Conservation (phyloP, 805 yeast species). For the Barnettozyma sp. region DNA sequence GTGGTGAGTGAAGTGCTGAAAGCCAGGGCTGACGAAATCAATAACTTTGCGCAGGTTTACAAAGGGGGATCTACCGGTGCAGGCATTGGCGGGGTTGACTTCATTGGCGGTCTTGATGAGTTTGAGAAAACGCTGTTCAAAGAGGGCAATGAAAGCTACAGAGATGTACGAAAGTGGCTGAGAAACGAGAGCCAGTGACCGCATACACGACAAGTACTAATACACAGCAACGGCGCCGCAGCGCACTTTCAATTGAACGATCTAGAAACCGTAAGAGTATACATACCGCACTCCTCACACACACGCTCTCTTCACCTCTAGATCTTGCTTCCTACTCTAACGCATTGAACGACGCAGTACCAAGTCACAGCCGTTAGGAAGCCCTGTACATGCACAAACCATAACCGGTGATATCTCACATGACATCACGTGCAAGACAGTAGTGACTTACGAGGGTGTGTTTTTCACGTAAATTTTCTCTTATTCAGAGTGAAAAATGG, state of each 20-base stretch:
- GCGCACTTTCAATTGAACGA: too few species aligned
- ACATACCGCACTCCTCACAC: too few species aligned
- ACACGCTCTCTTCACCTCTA: too few species aligned
- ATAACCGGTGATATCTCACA: background rate
- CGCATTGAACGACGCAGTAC: too few species aligned
- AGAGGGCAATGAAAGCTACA: slow-evolving; percentile 43
- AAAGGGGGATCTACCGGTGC: slow-evolving; percentile 36
- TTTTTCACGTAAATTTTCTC: too few species aligned
- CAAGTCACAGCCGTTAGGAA: too few species aligned
- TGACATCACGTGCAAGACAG: background rate
- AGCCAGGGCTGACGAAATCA: slow-evolving; percentile 61
- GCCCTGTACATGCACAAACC: background rate
- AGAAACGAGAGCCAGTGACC: slow-evolving; percentile 13
- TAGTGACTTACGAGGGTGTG: background rate
- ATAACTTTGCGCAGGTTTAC: slow-evolving; percentile 49
- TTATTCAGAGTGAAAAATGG: too few species aligned
- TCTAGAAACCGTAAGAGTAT: too few species aligned
- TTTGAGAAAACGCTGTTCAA: slow-evolving; percentile 60
- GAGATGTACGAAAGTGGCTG: slow-evolving; percentile 39
- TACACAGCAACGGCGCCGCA: too few species aligned
- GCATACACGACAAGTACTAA: too few species aligned
- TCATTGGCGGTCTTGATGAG: slow-evolving; percentile 48
- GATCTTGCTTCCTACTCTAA: too few species aligned
- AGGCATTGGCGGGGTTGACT: slow-evolving; percentile 6
- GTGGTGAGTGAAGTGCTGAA: slow-evolving; percentile 45